These are phyloP conservation scores for Solanum chmielewskii DNA, from an alignment of 257 asterid genomes.

Conservation along the genomic window DNA sequence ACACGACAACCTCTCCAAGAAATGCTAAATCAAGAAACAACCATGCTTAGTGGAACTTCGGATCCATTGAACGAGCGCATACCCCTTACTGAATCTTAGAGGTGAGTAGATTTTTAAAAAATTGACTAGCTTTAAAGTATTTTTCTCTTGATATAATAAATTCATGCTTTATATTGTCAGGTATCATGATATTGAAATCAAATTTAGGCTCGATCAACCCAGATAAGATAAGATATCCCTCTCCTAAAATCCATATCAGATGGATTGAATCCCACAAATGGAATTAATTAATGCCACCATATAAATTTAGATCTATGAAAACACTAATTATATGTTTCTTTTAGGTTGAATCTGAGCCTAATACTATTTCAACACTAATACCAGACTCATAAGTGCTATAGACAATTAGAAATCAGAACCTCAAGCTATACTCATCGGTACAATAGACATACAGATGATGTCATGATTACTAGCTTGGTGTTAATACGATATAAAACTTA, in stretches of 20 bases:
- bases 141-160: no score
- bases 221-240: background rate
- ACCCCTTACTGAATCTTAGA: background rate
- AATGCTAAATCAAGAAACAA: background rate
- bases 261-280: background rate
- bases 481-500: background rate
- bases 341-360: background rate
- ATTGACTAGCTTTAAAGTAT: no score
- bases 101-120: background rate
- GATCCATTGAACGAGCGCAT: background rate
- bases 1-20: background rate
- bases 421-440: background rate
- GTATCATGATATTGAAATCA: no score
- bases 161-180: no score
- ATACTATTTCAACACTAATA: background rate
- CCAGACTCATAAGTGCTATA: background rate
- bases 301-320: background rate
- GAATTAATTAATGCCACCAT: background rate
- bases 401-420: no score
- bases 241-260: no score
- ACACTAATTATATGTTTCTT: background rate
- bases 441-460: no score
- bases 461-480: background rate
- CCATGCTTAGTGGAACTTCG: background rate
- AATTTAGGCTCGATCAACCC: background rate